These are phyloP conservation scores for Purpureocillium lavendulum DNA, from an alignment of 2,329 filamentous ascomycete genomes.

Conservation along the genomic window DNA sequence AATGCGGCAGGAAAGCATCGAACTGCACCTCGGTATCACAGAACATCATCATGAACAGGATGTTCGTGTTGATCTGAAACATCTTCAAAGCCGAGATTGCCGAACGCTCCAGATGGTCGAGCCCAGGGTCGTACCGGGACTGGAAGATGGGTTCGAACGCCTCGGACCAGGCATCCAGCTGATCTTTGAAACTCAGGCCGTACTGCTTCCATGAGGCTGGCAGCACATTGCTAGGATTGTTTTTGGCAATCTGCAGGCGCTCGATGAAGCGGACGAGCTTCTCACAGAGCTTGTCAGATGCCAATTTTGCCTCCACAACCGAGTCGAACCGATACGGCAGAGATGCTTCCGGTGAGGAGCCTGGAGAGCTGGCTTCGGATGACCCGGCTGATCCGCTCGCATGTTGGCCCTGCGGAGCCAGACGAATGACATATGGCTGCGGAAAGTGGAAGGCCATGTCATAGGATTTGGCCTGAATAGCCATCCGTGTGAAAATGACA, in stretches of 20 bases:
- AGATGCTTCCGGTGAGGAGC: constrained; percentile 10
- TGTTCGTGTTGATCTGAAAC: constrained; percentile 48
- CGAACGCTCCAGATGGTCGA: constrained; percentile 47
- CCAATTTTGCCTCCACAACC: constrained; percentile 44
- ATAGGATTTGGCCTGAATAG: constrained; percentile 59
- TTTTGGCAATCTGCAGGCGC: constrained; percentile 36
- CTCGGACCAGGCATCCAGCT: constrained; percentile 45
- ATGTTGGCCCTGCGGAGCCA: constrained; percentile 21
- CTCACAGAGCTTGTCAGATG: constrained; percentile 49
- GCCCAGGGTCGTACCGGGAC: constrained; percentile 37
- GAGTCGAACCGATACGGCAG: constrained; percentile 32
- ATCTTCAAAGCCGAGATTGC: constrained; percentile 55
- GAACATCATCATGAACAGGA: constrained; percentile 54
- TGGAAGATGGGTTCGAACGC: constrained; percentile 49
- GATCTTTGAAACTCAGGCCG: constrained; percentile 36
- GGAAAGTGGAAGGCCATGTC: constrained; percentile 63
- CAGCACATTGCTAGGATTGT: constrained; percentile 44
- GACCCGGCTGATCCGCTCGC: constrained; percentile 19
- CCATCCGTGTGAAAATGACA: constrained; percentile 55
- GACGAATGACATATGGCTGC: constrained; percentile 50
- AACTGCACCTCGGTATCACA: constrained; percentile 50
- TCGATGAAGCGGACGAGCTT: constrained; percentile 52
- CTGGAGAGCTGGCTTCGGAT: constrained; percentile 3
- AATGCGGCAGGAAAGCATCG: constrained; percentile 43
- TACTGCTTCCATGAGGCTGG: constrained; percentile 38